Conservation (phyloP, 2,329 filamentous ascomycete species). For the Trichothecium sympodiale region DNA sequence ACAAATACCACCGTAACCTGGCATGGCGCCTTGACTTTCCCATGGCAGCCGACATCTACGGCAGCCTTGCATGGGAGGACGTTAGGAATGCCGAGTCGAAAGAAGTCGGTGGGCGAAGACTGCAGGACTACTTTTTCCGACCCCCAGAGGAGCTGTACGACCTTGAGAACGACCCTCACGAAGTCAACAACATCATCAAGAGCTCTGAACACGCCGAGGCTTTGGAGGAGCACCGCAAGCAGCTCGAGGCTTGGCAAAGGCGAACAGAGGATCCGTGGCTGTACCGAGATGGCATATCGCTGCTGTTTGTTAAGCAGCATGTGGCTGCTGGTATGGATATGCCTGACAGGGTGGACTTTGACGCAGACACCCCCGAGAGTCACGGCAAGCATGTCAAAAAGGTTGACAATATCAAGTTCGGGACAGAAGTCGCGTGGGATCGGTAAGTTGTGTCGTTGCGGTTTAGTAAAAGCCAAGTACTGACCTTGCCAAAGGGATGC, state of each 20-base stretch:
- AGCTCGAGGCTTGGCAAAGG: slow-evolving; percentile 17
- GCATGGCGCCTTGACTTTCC: slow-evolving; percentile 37
- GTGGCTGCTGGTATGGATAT: slow-evolving; percentile 14
- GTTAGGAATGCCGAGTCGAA: slow-evolving; percentile 22
- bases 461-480: too few species aligned
- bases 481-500: too few species aligned
- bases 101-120: slow-evolving; percentile 23
- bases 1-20: slow-evolving; percentile 40
- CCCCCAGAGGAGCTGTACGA: slow-evolving; percentile 35
- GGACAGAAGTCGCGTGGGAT: too few species aligned
- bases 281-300: slow-evolving; percentile 14
- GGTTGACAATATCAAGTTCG: too few species aligned
- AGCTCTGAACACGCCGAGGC: slow-evolving; percentile 14
- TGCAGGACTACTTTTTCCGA: slow-evolving; percentile 31
- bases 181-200: slow-evolving; percentile 28
- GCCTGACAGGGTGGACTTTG: slow-evolving; percentile 17
- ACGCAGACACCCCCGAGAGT: slow-evolving; percentile 4
- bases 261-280: slow-evolving; percentile 17
- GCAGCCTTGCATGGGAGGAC: slow-evolving; percentile 29
- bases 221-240: slow-evolving; percentile 18
- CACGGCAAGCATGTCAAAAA: not conserved
- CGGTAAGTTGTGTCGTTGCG: too few species aligned
- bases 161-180: slow-evolving; percentile 29
- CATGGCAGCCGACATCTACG: slow-evolving; percentile 34
- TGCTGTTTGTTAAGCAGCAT: slow-evolving; percentile 11